These are phyloP conservation scores for Cyclotella atomus DNA, from an alignment of 108 stramenopile genomes.

Conservation along the genomic window DNA sequence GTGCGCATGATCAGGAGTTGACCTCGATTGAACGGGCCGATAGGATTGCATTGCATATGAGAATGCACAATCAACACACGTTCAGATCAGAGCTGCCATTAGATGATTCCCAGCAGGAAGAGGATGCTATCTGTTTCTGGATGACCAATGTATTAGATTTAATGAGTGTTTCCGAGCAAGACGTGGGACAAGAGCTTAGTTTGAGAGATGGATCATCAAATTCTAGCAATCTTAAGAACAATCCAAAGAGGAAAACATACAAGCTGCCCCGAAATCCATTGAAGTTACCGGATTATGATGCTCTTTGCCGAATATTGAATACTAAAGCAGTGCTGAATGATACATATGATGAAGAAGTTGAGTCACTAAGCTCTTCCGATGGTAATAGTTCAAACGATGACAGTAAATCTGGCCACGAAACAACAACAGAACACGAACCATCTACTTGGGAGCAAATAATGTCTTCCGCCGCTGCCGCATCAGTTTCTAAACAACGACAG, in stretches of 20 bases:
- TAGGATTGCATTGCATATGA: constrained; percentile 30
- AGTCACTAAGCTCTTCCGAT: not conserved
- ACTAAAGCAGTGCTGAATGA: not conserved
- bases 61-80: constrained; percentile 19
- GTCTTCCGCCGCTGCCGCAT: not conserved
- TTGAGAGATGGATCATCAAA: not conserved
- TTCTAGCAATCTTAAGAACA: no score
- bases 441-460: constrained; percentile 29
- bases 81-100: constrained; percentile 7
- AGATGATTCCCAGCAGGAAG: not conserved
- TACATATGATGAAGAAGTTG: not conserved
- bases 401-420: not conserved
- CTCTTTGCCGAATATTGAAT: constrained; percentile 5
- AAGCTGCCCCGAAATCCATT: not conserved
- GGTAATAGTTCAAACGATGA: not conserved
- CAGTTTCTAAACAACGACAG: not conserved
- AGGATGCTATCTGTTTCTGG: constrained; percentile 35
- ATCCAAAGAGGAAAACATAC: not conserved
- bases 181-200: not conserved
- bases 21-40: constrained; percentile 42
- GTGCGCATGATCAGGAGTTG: constrained; percentile 9
- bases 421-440: not conserved
- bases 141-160: constrained; percentile 50
- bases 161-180: constrained; percentile 22
- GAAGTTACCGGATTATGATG: constrained; percentile 34